A percentile compares a stretch with the other conserved stretches of the same genome.
These are phyloP conservation scores for Perilla frutescens DNA, from an alignment of 257 asterid species.

Conservation along the genomic window DNA sequence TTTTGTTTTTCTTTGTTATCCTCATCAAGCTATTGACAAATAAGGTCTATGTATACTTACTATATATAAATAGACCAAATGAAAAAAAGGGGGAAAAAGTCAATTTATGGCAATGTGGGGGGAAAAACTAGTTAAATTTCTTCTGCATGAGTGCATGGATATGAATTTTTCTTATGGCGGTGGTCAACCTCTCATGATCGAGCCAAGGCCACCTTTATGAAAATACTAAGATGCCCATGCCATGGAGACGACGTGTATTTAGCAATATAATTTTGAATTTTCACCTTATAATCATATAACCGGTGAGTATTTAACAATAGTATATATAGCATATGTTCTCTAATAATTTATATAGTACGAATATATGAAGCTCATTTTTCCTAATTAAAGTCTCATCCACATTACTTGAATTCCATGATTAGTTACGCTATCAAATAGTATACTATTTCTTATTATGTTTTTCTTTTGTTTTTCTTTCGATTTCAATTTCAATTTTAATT, in stretches of 20 bases:
- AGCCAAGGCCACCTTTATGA: neutral
- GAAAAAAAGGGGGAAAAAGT: conserved; percentile 32
- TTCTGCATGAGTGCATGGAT: conserved; percentile 42
- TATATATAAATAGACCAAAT: neutral
- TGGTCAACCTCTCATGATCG: conserved; percentile 64
- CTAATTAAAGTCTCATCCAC: too few species aligned
- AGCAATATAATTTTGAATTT: too few species aligned
- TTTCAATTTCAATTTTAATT: too few species aligned
- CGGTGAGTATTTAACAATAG: too few species aligned
- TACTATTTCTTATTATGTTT: too few species aligned
- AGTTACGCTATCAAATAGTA: too few species aligned
- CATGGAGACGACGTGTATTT: neutral
- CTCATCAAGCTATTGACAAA: conserved; percentile 39
- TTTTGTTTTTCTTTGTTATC: conserved; percentile 23
- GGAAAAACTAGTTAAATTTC: conserved; percentile 19
- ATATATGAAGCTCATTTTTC: too few species aligned
- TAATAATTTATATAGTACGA: too few species aligned
- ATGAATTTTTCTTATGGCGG: conserved; percentile 62
- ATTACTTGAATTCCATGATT: too few species aligned
- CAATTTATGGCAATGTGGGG: conserved; percentile 57
- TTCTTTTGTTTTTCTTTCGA: too few species aligned
- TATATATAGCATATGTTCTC: too few species aligned
- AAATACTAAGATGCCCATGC: conserved; percentile 35
- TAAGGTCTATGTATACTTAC: neutral
- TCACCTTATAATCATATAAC: too few species aligned